Evolutionary conservation across 139 green algal genomes (phyloP).

Genomic region (Chlamydomonas incerta): DNA sequence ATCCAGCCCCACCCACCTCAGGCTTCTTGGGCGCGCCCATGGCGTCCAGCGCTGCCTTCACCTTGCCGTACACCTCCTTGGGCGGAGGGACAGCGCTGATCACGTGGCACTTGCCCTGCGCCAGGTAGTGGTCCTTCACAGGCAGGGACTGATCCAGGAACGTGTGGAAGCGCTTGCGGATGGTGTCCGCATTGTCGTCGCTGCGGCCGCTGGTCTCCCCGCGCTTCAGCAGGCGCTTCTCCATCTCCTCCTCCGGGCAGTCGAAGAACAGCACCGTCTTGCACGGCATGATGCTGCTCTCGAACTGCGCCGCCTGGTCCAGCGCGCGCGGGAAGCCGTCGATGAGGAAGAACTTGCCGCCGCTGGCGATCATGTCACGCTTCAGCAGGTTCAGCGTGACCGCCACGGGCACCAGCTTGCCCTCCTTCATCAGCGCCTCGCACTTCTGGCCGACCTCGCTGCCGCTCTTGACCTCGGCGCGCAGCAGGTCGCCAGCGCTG

Average conservation of each 20-base stretch:
- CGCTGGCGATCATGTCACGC: slow-evolving; percentile 75
- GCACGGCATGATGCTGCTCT: slow-evolving; percentile 64
- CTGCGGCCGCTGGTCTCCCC: slow-evolving; percentile 88
- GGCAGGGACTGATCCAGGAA: slow-evolving; percentile 89
- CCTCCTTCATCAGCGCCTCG: slow-evolving; percentile 84
- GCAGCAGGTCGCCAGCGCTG: slow-evolving; percentile 81
- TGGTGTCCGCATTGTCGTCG: slow-evolving; percentile 96
- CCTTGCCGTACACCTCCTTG: slow-evolving; percentile 25
- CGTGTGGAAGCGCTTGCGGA: slow-evolving; percentile 94
- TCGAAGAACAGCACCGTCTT: slow-evolving; percentile 60
- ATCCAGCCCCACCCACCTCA: neutral
- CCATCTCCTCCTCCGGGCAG: slow-evolving; percentile 80
- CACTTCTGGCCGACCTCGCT: slow-evolving; percentile 72
- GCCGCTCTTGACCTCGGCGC: slow-evolving; percentile 78
- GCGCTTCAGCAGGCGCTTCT: slow-evolving; percentile 88
- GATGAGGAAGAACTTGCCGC: slow-evolving; percentile 84
- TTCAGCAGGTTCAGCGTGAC: slow-evolving; percentile 84
- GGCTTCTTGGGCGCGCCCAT: slow-evolving; percentile 17
- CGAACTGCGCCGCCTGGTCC: slow-evolving; percentile 84
- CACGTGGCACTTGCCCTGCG: slow-evolving; percentile 69
- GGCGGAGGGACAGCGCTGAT: slow-evolving; percentile 20
- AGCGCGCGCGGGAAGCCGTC: slow-evolving; percentile 93
- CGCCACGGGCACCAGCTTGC: slow-evolving; percentile 81
- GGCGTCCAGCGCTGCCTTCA: slow-evolving; percentile 19
- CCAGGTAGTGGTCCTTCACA: slow-evolving; percentile 87